These are phyloP conservation scores for Fragaria iinumae DNA, from an alignment of 306 rosid genomes.

Conservation along the genomic window DNA sequence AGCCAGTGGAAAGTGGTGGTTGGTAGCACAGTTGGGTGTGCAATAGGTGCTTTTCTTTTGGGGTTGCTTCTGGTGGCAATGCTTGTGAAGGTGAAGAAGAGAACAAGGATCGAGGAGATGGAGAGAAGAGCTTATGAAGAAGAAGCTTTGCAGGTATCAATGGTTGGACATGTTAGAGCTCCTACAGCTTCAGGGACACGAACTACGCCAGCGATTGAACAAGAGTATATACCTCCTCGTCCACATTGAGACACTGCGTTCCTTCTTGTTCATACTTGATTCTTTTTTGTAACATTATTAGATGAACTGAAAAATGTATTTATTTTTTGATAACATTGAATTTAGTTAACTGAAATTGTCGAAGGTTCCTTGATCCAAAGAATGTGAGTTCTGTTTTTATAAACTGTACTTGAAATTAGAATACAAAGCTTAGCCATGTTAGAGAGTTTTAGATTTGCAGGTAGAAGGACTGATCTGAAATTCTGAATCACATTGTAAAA, in stretches of 20 bases:
- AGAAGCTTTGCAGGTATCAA: constrained; percentile 92
- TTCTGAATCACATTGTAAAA: background rate
- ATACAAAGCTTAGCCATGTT: background rate
- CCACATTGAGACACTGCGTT: constrained; percentile 34
- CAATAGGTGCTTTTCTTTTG: constrained; percentile 74
- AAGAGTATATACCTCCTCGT: constrained; percentile 60
- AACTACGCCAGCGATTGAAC: constrained; percentile 61
- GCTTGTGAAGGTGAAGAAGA: constrained; percentile 88
- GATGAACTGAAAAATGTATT: constrained; percentile 5
- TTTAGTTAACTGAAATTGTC: constrained; percentile 16
- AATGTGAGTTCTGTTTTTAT: background rate
- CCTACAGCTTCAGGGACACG: constrained; percentile 69
- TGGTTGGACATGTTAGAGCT: constrained; percentile 98
- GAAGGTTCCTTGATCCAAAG: background rate
- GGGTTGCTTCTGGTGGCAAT: constrained; percentile 86
- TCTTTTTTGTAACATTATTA: constrained; percentile 52
- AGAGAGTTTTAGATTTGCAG: background rate
- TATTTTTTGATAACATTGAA: constrained; percentile 18
- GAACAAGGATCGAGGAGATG: constrained; percentile 79
- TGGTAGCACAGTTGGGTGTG: constrained; percentile 81
- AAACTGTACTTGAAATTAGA: no score
- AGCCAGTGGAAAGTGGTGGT: constrained; percentile 80
- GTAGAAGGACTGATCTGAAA: background rate
- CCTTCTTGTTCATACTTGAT: background rate
- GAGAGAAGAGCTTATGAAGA: constrained; percentile 92